Evolutionary conservation across 163 green algal genomes (phyloP).

Genomic region (Scenedesmus sp.): DNA sequence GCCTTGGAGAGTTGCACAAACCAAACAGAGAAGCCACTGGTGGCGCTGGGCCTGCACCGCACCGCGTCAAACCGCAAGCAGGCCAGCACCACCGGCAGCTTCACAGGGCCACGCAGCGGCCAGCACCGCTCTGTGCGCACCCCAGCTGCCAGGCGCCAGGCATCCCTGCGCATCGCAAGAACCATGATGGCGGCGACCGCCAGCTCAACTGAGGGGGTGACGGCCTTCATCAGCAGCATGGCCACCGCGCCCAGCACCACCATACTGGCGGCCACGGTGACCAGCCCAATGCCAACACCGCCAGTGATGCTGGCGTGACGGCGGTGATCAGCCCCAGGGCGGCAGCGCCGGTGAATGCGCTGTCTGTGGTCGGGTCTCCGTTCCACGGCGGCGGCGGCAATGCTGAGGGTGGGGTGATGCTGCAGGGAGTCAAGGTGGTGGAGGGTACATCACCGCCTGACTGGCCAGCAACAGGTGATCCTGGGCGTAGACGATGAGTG

Average conservation of each 20-base stretch:
- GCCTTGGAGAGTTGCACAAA: neutral
- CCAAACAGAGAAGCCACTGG: neutral
- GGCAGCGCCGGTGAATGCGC: neutral
- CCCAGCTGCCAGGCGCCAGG: conserved; percentile 14
- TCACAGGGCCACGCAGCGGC: neutral
- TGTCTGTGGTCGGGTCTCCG: neutral
- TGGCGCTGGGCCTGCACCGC: neutral
- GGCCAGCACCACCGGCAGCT: neutral
- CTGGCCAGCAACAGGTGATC: conserved; percentile 60
- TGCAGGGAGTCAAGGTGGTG: conserved; percentile 58
- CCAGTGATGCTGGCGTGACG: neutral
- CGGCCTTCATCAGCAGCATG: neutral
- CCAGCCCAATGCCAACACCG: neutral
- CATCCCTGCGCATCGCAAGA: conserved; percentile 27
- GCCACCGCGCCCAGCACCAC: neutral
- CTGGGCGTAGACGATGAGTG: neutral
- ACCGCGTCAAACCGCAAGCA: neutral
- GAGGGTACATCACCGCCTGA: conserved; percentile 42
- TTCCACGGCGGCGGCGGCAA: neutral
- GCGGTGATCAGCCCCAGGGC: conserved; percentile 21
- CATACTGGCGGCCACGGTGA: neutral
- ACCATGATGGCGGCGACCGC: neutral
- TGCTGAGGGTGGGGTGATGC: neutral
- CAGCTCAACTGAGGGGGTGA: neutral
- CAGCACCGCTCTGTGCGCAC: neutral